Conservation (phyloP, 352 stramenopile species). For the Phytophthora hibernalis region DNA sequence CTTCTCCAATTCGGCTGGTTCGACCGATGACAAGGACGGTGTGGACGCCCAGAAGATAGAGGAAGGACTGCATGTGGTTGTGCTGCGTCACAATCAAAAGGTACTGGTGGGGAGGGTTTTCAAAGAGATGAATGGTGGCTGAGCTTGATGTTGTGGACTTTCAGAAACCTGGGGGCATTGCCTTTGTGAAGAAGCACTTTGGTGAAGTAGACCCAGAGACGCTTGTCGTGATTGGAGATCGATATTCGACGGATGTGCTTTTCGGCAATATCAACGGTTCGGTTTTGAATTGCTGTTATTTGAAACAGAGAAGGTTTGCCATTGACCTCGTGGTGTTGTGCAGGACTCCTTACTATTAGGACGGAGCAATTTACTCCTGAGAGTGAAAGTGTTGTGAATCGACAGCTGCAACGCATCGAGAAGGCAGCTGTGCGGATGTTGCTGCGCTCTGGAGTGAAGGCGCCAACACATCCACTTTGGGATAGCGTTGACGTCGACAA, state of each 20-base stretch:
- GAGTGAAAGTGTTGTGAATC: slow-evolving; percentile 73
- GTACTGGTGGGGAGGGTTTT: slow-evolving; percentile 27
- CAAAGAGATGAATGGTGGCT: background rate
- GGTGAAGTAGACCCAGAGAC: slow-evolving; percentile 61
- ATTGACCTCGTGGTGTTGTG: slow-evolving; percentile 12
- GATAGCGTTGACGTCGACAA: slow-evolving; percentile 12
- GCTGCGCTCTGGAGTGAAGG: slow-evolving; percentile 45
- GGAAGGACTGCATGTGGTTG: slow-evolving; percentile 75
- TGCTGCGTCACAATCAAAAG: slow-evolving; percentile 94
- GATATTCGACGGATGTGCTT: slow-evolving; percentile 97
- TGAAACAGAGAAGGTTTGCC: slow-evolving; percentile 2
- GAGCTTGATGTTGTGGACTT: background rate
- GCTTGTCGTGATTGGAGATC: slow-evolving; percentile 97
- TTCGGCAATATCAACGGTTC: slow-evolving; percentile 96
- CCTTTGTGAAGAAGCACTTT: slow-evolving; percentile 91
- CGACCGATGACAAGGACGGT: slow-evolving; percentile 90
- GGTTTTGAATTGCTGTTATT: background rate
- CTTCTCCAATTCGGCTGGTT: slow-evolving; percentile 97
- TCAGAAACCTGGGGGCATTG: slow-evolving; percentile 92
- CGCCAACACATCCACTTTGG: slow-evolving; percentile 56
- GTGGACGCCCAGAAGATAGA: slow-evolving; percentile 85
- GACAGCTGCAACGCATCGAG: slow-evolving; percentile 76
- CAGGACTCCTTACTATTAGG: slow-evolving; percentile 96
- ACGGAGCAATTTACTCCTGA: slow-evolving; percentile 85
- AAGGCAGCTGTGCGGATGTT: slow-evolving; percentile 63